phyloP scores from a whole-genome alignment of 176 grass and related monocot genomes.

The Calamus simplicifolius region DNA sequence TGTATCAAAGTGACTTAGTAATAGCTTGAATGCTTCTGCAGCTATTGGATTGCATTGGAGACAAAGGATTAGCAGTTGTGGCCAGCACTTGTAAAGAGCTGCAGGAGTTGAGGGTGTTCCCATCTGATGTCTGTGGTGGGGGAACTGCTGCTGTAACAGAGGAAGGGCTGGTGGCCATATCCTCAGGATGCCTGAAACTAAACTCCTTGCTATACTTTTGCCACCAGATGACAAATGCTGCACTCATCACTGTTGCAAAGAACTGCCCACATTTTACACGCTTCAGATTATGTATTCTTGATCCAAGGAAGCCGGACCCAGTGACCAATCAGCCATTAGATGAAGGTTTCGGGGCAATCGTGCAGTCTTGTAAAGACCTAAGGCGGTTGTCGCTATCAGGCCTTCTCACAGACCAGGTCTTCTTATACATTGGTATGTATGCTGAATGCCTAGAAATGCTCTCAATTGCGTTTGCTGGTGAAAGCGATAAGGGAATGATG shows the following conservation, averaged over 20 bases:
- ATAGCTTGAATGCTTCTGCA: neutral
- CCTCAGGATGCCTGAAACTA: neutral
- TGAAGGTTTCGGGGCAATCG: slow-evolving; percentile 7
- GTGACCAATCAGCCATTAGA: slow-evolving; percentile 3
- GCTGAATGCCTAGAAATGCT: slow-evolving; percentile 2
- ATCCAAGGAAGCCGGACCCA: slow-evolving; percentile 5
- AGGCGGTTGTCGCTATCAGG: neutral
- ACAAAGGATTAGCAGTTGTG: slow-evolving; percentile 5
- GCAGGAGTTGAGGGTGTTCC: slow-evolving; percentile 6
- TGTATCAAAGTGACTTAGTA: neutral
- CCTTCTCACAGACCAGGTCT: slow-evolving; percentile 1
- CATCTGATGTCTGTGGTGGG: neutral
- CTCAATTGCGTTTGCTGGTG: slow-evolving; percentile 2
- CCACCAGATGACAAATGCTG: slow-evolving; percentile 2
- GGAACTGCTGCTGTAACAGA: slow-evolving; percentile 1
- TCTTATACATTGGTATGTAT: slow-evolving; percentile 5
- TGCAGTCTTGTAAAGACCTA: slow-evolving; percentile 1
- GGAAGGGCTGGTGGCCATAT: slow-evolving; percentile 3
- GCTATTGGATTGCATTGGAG: slow-evolving; percentile 7
- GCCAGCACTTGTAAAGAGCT: neutral
- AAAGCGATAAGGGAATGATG: slow-evolving; percentile 5
- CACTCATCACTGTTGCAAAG: slow-evolving; percentile 1
- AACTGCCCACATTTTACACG: slow-evolving; percentile 2
- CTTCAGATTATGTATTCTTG: slow-evolving; percentile 8
- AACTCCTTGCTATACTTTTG: slow-evolving; percentile 5